Percentiles rank a stretch among this genome's conserved stretches.
phyloP scores from a whole-genome alignment of 2,329 filamentous ascomycete species.

The Coleophoma cylindrospora region DNA sequence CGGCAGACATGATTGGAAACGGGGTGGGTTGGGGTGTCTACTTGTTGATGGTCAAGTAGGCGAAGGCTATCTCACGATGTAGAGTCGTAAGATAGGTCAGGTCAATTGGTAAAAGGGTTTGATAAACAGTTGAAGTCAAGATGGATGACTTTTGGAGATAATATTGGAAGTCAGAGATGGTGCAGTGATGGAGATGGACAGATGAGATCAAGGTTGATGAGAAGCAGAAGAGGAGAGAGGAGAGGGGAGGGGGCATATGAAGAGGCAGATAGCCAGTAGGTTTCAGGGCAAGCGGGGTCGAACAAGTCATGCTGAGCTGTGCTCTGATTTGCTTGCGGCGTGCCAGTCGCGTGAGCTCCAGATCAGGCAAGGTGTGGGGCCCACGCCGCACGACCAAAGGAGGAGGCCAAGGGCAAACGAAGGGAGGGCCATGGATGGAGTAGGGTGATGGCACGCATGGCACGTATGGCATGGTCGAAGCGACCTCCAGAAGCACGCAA shows the following conservation, averaged over 20 bases:
- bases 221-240: not conserved
- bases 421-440: no score
- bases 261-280: not conserved
- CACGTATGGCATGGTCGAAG: not conserved
- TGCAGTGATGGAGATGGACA: no score
- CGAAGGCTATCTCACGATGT: constrained; percentile 10
- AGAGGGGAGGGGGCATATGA: not conserved
- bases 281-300: constrained; percentile 1
- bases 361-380: not conserved
- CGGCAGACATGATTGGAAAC: constrained; percentile 42
- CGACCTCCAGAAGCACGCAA: not conserved
- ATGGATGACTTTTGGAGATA: not conserved
- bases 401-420: no score
- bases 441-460: not conserved
- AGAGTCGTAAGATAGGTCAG: constrained; percentile 6
- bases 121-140: not conserved
- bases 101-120: constrained; percentile 7
- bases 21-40: constrained; percentile 2
- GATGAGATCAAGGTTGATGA: not conserved
- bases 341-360: constrained; percentile 1
- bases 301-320: not conserved
- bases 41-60: constrained; percentile 8
- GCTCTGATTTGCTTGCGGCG: not conserved
- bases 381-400: not conserved
- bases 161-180: no score